phyloP scores from a whole-genome alignment of 2,329 filamentous ascomycete species.

The Microsporum audouinii region DNA sequence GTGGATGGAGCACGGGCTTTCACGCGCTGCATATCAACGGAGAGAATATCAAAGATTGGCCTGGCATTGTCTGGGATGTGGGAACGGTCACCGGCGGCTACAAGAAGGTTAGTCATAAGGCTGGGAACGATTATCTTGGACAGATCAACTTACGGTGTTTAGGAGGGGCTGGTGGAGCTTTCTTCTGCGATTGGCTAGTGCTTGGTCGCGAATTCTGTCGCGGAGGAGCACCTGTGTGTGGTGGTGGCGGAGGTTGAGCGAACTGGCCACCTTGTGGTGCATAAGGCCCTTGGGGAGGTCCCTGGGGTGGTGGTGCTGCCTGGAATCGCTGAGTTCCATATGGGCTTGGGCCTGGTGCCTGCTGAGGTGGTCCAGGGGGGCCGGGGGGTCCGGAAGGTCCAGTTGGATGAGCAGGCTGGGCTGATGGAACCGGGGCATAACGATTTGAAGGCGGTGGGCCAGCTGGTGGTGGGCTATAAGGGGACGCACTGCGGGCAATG shows the following conservation, averaged over 20 bases:
- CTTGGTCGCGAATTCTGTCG: slow-evolving; percentile 38
- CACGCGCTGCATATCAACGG: slow-evolving; percentile 75
- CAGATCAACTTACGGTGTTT: slow-evolving; percentile 53
- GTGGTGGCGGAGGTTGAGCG: slow-evolving; percentile 15
- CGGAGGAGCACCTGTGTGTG: slow-evolving; percentile 24
- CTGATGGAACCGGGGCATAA: slow-evolving; percentile 53
- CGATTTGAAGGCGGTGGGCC: slow-evolving; percentile 58
- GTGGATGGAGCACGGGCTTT: slow-evolving; percentile 73
- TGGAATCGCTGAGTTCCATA: slow-evolving; percentile 32
- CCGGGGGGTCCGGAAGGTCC: slow-evolving; percentile 32
- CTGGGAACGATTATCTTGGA: neutral
- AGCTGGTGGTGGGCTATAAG: slow-evolving; percentile 71
- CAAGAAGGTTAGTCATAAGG: slow-evolving; percentile 12
- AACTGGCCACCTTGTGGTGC: neutral
- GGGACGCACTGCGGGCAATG: slow-evolving; percentile 64
- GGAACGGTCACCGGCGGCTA: slow-evolving; percentile 65
- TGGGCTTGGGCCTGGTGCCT: slow-evolving; percentile 30
- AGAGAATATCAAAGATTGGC: slow-evolving; percentile 69
- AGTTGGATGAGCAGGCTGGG: slow-evolving; percentile 39
- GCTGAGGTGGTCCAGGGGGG: slow-evolving; percentile 51
- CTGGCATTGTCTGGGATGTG: slow-evolving; percentile 72
- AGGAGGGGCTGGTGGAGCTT: slow-evolving; percentile 41
- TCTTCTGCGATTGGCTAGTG: slow-evolving; percentile 41
- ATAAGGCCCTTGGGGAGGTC: slow-evolving; percentile 12
- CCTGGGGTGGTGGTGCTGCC: slow-evolving; percentile 20